phyloP scores from a whole-genome alignment of 2,329 filamentous ascomycete genomes.

The Phialophora macrospora region DNA sequence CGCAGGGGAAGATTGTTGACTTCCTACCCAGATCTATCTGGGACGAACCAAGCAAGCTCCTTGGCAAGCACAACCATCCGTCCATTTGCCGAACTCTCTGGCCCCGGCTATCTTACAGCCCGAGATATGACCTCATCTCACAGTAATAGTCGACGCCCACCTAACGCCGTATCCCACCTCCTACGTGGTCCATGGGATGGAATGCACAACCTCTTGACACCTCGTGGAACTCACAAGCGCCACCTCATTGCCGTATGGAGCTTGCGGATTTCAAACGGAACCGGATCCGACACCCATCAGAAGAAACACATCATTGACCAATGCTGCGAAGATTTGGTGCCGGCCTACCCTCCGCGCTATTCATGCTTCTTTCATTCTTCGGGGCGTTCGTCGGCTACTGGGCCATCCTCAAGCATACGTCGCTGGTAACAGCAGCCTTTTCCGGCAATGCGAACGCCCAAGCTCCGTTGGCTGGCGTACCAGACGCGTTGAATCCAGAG shows the following conservation, averaged over 20 bases:
- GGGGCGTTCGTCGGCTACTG: constrained; percentile 28
- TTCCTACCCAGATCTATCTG: neutral
- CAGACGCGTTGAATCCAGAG: constrained; percentile 37
- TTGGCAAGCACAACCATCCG: neutral
- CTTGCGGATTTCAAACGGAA: neutral
- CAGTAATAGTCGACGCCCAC: neutral
- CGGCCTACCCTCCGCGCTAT: constrained; percentile 11
- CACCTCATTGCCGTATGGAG: neutral
- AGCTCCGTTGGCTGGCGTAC: constrained; percentile 22
- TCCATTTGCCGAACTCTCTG: neutral
- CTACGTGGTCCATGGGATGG: neutral
- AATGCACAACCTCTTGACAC: neutral
- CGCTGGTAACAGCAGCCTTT: constrained; percentile 24
- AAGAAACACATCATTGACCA: neutral
- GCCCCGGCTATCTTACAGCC: neutral
- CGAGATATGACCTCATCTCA: neutral
- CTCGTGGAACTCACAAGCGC: neutral
- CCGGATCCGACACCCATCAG: neutral
- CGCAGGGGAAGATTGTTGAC: neutral
- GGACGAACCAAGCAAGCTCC: neutral
- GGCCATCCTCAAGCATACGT: constrained; percentile 27
- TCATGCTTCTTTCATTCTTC: constrained; percentile 25
- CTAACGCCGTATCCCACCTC: too few species aligned
- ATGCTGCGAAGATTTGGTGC: constrained; percentile 11
- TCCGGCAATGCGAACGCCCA: constrained; percentile 20